phyloP scores from a whole-genome alignment of 106 monocot genomes.

The Allium fistulosum region DNA sequence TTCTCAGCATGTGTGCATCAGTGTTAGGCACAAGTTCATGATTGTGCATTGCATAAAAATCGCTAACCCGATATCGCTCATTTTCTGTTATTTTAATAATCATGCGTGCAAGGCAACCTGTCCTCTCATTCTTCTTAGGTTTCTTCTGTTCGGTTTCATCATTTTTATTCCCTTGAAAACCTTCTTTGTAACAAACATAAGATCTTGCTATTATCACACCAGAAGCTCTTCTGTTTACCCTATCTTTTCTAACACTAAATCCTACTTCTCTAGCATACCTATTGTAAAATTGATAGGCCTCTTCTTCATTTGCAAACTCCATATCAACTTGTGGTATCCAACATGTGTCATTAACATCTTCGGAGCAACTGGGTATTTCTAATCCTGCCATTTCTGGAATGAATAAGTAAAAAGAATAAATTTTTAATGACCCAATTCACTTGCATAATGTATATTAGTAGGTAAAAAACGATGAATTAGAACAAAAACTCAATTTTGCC shows the following conservation, averaged over 20 bases:
- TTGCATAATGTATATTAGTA: too few relatives aligned
- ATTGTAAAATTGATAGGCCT: constrained; percentile 7
- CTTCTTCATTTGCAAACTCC: constrained; percentile 18
- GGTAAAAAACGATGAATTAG: too few relatives aligned
- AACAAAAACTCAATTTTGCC: too few relatives aligned
- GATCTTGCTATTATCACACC: constrained; percentile 5
- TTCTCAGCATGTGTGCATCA: not conserved
- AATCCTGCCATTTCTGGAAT: not conserved
- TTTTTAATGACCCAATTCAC: too few relatives aligned
- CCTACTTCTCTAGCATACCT: constrained; percentile 7
- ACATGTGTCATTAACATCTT: not conserved
- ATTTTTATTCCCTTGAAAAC: constrained; percentile 10
- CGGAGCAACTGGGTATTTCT: not conserved
- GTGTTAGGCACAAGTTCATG: constrained; percentile 2
- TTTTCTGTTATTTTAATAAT: constrained; percentile 5
- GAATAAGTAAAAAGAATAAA: too few relatives aligned
- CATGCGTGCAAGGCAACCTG: constrained; percentile 14
- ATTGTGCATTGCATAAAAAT: constrained; percentile 12
- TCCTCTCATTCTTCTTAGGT: constrained; percentile 7
- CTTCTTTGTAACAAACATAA: constrained; percentile 14
- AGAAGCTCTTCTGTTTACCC: constrained; percentile 12
- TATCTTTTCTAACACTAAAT: constrained; percentile 18
- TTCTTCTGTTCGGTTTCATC: constrained; percentile 9
- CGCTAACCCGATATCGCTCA: constrained; percentile 9
- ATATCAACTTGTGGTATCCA: constrained; percentile 15